phyloP scores from a whole-genome alignment of 257 asterid genomes.

The Lycium barbarum region DNA sequence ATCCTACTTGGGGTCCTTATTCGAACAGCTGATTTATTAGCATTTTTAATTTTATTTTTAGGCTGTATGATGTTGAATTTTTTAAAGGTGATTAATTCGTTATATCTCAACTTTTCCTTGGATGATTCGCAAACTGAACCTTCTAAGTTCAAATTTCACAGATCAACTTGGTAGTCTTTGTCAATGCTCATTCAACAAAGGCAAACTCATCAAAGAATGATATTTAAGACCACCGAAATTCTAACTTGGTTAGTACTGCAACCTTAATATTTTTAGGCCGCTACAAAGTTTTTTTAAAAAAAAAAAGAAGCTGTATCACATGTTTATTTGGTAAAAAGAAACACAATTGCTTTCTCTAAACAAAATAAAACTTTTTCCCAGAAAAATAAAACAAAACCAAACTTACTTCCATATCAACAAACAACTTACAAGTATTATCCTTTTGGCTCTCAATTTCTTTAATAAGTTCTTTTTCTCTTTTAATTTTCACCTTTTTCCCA shows the following conservation, averaged over 20 bases:
- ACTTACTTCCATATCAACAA: conserved; percentile 4
- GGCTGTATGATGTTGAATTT: background rate
- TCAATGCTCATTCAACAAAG: background rate
- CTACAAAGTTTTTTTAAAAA: background rate
- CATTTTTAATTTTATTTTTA: background rate
- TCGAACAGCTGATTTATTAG: background rate
- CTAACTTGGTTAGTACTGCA: background rate
- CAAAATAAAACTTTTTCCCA: background rate
- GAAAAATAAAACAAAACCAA: background rate
- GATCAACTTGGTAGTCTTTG: conserved; percentile 1
- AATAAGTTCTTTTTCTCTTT: background rate
- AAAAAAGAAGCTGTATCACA: background rate
- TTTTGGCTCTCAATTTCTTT: background rate
- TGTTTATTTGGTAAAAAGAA: background rate
- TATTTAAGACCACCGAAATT: background rate
- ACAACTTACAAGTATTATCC: background rate
- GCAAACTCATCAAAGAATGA: conserved; percentile 17
- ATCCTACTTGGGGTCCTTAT: conserved; percentile 15
- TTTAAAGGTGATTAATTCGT: background rate
- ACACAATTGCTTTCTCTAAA: conserved; percentile 14
- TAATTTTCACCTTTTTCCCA: background rate
- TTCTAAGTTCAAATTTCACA: background rate
- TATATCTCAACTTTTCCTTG: conserved; percentile 22
- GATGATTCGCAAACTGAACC: conserved; percentile 23
- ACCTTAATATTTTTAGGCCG: background rate